Base-by-base conservation (phyloP, 2,329 filamentous ascomycete species). In the Periconia sp. region DNA sequence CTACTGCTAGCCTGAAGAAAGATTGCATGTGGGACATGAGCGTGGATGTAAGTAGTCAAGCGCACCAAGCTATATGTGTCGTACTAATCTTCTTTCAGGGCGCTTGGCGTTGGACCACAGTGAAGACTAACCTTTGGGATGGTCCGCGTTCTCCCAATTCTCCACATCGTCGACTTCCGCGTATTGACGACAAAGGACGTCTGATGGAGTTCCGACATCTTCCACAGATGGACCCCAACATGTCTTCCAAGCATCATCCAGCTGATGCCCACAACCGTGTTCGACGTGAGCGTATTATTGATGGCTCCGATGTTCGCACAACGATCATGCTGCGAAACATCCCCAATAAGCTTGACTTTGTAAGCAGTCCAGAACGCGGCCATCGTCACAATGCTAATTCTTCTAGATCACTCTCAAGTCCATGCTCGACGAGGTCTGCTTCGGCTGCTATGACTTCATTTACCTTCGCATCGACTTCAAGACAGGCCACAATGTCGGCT, bases 291-390 rank as follows among this genome's bases (percentile, higher is more conserved):
- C 62, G 61, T 25, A 74, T 78, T 41, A 38, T 59, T 12, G 55
- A 63, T n/a, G 76, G 76, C n/a, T 48, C 54, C 4, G 76, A 78
- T 50, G 71, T 76, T n/a, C 75, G 76, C 43, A 78, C 75, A 2
- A 78, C 75, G 0, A 89, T 97, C 53, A 96, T 97, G 92, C 72
- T 96, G 22, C 86, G 92, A 26, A 96, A 97, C 66, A 92, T 96
- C 32, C 92, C 92, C 1, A 96, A 96, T 73, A 90, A 92, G 59
- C 85, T 96, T 83, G 90, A 58, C 84, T 76, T 51, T 63, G 73
- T 76, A 67, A 51, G 70, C 59, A 40, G 5, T 21, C 22, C 34
- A n/a, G n/a, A n/a, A n/a, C n/a, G n/a, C n/a, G n/a, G n/a, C n/a
- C n/a, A n/a, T n/a, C n/a, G n/a, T n/a, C n/a, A 3, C n/a, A 16